Evolutionary conservation across 257 asterid genomes (phyloP), one percentile per base, ranked within the genome.

Genomic region (Striga asiatica): DNA sequence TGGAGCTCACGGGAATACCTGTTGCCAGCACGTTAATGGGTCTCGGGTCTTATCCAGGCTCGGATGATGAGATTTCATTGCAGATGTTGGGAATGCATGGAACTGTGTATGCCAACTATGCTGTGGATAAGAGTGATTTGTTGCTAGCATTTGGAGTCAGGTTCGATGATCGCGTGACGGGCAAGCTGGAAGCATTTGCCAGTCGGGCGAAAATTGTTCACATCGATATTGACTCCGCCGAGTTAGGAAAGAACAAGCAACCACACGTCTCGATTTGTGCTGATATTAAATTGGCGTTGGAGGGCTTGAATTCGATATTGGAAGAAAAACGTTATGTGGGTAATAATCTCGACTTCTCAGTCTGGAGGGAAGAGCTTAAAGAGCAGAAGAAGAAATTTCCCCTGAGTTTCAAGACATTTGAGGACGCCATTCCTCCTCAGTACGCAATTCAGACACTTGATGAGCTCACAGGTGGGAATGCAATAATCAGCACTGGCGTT

Each of bases 11-110:
- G 0, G 80, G 82, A 13, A 73, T 83, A 42, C 96, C 94, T 0
- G 93, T 87, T 6, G 87, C 92, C 0, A 81, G 89, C 57, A 87
- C 96, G 0, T 48, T 86, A 62, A 86, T 83, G 94, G 94, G 94
- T 0, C 75, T 81, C 1, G 94, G 96, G 13, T 71, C 83, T 11
- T 71, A 71, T 46, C 96, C 96, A 0, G 23, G 81, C 27, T 75
- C 85, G 3, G 82, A 84, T 50, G 85, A 76, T 47, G 72, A 81
- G 24, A 13, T 34, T 12, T 74, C 85, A 0, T 48, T 88, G 60
- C 89, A 76, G 62, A 88, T 88, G 93, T 69, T 84, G 48, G 95
- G 96, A 58, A 88, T 84, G 96, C 96, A 84, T 53, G 95, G 95
- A 22, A 84, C 96, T 10, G 89, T 84, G 4, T 80, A 79, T 54